Evolutionary conservation across 257 asterid species (phyloP).

Genomic region (Solanum paucissectum): DNA sequence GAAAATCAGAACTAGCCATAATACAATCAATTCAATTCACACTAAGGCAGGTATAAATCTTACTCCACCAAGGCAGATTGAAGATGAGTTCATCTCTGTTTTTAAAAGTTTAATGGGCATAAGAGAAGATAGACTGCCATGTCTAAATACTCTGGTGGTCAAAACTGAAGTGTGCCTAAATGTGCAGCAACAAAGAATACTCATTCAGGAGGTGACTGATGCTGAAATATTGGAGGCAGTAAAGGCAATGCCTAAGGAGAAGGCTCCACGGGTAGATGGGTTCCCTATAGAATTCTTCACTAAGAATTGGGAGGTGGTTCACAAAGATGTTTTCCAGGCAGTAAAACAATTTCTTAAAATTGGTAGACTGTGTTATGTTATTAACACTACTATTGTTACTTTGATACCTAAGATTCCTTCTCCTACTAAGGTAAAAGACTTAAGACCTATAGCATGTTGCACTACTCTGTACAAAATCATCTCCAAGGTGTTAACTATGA

Average conservation of each 20-base stretch:
- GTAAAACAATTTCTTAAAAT: no score
- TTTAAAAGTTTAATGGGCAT: not conserved
- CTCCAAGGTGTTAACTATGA: not conserved
- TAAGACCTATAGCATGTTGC: not conserved
- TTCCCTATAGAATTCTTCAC: no score
- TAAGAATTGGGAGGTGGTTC: no score
- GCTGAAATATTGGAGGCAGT: no score
- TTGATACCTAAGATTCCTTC: not conserved
- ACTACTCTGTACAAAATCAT: no score
- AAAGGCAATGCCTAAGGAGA: no score
- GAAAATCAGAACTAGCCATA: not conserved
- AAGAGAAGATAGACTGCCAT: no score
- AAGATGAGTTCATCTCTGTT: no score
- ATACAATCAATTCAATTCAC: no score
- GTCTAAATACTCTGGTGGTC: not conserved
- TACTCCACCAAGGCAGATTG: not conserved
- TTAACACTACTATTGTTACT: no score
- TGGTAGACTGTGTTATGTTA: not conserved
- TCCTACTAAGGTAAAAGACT: not conserved
- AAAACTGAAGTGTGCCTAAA: not conserved
- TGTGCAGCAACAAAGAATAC: not conserved
- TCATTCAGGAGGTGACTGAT: not conserved
- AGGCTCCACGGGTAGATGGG: no score
- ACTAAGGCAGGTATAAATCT: not conserved
- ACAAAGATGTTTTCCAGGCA: no score